A percentile compares a stretch with the other conserved stretches of the same genome.
These are phyloP conservation scores for Fragaria iinumae DNA, from an alignment of 306 rosid genomes.

Conservation along the genomic window DNA sequence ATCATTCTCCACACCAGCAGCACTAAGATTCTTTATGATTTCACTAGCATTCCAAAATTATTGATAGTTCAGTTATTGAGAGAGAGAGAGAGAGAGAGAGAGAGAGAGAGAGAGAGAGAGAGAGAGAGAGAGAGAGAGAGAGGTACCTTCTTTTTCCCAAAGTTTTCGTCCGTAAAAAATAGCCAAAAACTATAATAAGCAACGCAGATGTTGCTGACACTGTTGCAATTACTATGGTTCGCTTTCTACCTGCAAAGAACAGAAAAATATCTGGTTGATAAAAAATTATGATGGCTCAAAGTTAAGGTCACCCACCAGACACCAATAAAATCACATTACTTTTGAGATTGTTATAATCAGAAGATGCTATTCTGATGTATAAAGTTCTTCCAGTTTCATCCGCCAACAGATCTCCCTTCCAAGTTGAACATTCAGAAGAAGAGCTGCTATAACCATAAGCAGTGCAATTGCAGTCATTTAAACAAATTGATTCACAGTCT, in stretches of 20 bases:
- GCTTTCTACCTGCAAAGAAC: not conserved
- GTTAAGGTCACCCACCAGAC: slow-evolving; percentile 33
- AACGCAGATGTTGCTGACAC: not conserved
- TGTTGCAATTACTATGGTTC: not conserved
- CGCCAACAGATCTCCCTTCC: slow-evolving; percentile 51
- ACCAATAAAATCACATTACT: slow-evolving; percentile 37
- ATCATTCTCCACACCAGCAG: slow-evolving; percentile 7
- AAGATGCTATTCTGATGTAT: slow-evolving; percentile 63
- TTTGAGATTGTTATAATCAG: slow-evolving; percentile 44
- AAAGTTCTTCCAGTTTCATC: slow-evolving; percentile 39
- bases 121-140: not conserved
- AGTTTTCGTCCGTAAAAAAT: too few species aligned
- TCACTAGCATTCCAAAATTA: too few species aligned
- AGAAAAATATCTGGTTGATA: not conserved
- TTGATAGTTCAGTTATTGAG: too few species aligned
- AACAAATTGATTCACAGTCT: slow-evolving; percentile 53
- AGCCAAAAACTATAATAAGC: not conserved
- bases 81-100: too few species aligned
- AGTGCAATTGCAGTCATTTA: slow-evolving; percentile 47
- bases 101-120: too few species aligned
- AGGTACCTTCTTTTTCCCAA: too few species aligned
- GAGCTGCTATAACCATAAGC: slow-evolving; percentile 47
- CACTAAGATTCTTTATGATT: too few species aligned
- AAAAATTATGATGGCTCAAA: not conserved
- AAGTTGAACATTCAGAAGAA: slow-evolving; percentile 39